A percentile compares a stretch with the other conserved stretches of the same genome.
These are phyloP conservation scores for Erodium moschatum DNA, from an alignment of 441 rosid species.

Conservation along the genomic window DNA sequence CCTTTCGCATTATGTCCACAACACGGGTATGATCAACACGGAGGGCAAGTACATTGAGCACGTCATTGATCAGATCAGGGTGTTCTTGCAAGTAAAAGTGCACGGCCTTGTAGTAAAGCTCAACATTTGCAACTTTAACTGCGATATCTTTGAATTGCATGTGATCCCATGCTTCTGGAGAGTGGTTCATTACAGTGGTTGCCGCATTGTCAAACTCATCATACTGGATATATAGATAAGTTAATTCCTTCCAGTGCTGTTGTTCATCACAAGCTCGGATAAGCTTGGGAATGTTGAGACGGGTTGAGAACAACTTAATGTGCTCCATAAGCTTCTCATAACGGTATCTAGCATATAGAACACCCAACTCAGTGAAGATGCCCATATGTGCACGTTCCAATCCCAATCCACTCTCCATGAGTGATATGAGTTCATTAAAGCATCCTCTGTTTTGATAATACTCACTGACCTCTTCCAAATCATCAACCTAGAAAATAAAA, in stretches of 20 bases:
- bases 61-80: slow-evolving; percentile 91
- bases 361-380: slow-evolving; percentile 97
- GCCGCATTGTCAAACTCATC: slow-evolving; percentile 99
- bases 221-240: slow-evolving; percentile 80
- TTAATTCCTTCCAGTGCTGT: slow-evolving; percentile 95
- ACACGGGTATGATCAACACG: slow-evolving; percentile 97
- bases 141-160: slow-evolving; percentile 96
- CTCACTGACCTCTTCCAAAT: slow-evolving; percentile 94
- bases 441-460: slow-evolving; percentile 97
- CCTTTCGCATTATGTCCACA: slow-evolving; percentile 98
- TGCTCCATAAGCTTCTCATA: slow-evolving; percentile 99
- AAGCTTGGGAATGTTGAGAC: slow-evolving; percentile 96
- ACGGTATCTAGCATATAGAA: slow-evolving; percentile 96
- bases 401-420: slow-evolving; percentile 99
- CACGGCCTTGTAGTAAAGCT: slow-evolving; percentile 93
- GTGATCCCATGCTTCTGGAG: slow-evolving; percentile 99
- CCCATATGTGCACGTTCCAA: slow-evolving; percentile 99
- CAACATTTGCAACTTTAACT: slow-evolving; percentile 27
- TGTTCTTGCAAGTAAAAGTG: slow-evolving; percentile 99
- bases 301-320: slow-evolving; percentile 92
- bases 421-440: slow-evolving; percentile 90
- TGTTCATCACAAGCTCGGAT: slow-evolving; percentile 99
- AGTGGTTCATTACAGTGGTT: slow-evolving; percentile 96
- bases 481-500: slow-evolving; percentile 78
- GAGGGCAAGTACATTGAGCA: slow-evolving; percentile 85